Conservation (phyloP, 768 basidiomycete genomes). For the Podaxis sp. region DNA sequence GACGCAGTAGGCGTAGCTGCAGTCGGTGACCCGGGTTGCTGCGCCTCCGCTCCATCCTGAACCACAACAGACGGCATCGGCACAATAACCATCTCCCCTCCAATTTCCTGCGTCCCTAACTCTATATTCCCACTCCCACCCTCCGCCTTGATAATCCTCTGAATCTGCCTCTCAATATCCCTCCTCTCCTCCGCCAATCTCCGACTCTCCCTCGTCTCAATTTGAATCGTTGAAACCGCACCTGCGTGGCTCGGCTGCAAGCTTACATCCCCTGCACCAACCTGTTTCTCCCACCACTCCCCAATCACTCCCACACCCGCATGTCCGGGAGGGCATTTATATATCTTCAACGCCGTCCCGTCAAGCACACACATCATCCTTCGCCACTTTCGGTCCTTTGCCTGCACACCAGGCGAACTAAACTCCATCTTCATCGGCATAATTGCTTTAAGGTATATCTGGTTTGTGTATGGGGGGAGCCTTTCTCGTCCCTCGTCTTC, state of each 20-base stretch:
- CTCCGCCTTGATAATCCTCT: constrained; percentile 24
- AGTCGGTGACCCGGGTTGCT: not conserved
- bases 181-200: constrained; percentile 17
- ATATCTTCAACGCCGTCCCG: constrained; percentile 86
- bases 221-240: constrained; percentile 23
- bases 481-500: constrained; percentile 86
- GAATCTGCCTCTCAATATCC: constrained; percentile 23
- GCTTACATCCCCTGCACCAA: constrained; percentile 68
- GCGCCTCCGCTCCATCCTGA: not conserved
- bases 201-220: constrained; percentile 22
- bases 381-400: constrained; percentile 91
- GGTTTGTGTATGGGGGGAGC: constrained; percentile 81
- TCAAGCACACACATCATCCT: constrained; percentile 86
- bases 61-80: not conserved
- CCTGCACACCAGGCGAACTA: constrained; percentile 76
- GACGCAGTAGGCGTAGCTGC: not conserved
- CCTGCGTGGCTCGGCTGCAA: constrained; percentile 17
- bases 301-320: constrained; percentile 55
- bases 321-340: constrained; percentile 46
- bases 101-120: constrained; percentile 19
- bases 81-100: not conserved
- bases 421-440: constrained; percentile 97
- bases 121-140: constrained; percentile 22
- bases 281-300: constrained; percentile 77
- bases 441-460: constrained; percentile 74